Base-by-base conservation (phyloP, 257 asterid species). In the Jasminum sambac region DNA sequence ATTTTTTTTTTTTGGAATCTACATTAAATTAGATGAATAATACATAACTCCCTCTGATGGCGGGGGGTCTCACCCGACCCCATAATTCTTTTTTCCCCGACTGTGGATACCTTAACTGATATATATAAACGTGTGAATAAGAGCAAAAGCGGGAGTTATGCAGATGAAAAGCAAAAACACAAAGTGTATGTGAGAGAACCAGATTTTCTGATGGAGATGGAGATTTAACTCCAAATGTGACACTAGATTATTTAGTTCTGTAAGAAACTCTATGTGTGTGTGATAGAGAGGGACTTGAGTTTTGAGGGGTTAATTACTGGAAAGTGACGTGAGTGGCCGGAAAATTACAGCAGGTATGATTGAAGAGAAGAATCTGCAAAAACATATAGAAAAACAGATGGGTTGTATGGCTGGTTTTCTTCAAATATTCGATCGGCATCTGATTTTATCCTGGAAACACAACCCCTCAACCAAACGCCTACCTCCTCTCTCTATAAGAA, bases 391-490 rank as follows among this genome's bases (percentile, higher is more conserved):
- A 66, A 85, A 84, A 55, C 96, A 87, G 55, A 78, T 77, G 77
- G 83, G 86, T 2, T 79, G 85, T 68, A 83, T 79, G 81, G 75
- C 86, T 46, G 86, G 82, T 60, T 92, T 90, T 67, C 85, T 92
- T 24, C 98, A 90, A 37, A 72, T 90, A 72, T 92, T 92, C 42
- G 95, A 88, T 80, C 98, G 96, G 70, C 85, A 88, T 70, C 98
- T 86, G 88, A 80, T 87, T 67, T 38, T 91, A 65, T 64, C 85
- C 72, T 88, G 84, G 1, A 89, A 84, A 72, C 83, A 89, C 21
- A 73, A 73, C 71, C 80, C 81, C 58, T 52, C 93, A 70, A 19
- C 94, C 69, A 87, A 82, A 76, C 89, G 92, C 64, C 93, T 92
- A 61, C 88, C 95, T 63, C 78, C 86, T 6, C 63, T 87, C 2